phyloP scores from a whole-genome alignment of 176 grass and related monocot genomes.

The Metroxylon sagu region DNA sequence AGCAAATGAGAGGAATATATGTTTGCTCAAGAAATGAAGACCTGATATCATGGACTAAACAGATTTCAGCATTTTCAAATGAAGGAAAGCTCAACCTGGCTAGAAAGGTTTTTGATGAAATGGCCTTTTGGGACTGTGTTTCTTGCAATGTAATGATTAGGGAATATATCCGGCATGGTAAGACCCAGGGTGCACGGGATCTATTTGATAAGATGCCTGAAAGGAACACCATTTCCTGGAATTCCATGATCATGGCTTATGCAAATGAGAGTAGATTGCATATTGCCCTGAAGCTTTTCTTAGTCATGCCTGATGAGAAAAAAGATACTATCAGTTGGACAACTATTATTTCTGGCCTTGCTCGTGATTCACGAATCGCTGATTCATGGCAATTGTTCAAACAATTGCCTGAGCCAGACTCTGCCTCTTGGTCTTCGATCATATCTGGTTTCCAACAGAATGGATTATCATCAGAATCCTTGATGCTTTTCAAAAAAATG shows the following conservation, averaged over 20 bases:
- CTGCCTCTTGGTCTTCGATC: neutral
- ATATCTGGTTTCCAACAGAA: neutral
- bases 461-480: neutral
- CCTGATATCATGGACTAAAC: neutral
- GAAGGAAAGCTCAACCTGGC: neutral
- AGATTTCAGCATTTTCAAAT: neutral
- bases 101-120: neutral
- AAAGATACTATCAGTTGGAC: constrained; percentile 4
- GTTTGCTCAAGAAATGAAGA: neutral
- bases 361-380: neutral
- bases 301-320: neutral
- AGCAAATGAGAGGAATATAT: no score
- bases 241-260: constrained; percentile 4
- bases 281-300: neutral
- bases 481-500: constrained; percentile 1
- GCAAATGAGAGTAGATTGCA: neutral
- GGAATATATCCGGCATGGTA: neutral
- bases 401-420: constrained; percentile 2
- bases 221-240: neutral
- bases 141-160: constrained; percentile 2
- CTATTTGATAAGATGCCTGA: neutral
- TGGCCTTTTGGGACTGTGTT: neutral
- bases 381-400: neutral
- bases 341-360: neutral
- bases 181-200: neutral